phyloP scores from a whole-genome alignment of 805 yeast genomes.

The Candida sonorensis region DNA sequence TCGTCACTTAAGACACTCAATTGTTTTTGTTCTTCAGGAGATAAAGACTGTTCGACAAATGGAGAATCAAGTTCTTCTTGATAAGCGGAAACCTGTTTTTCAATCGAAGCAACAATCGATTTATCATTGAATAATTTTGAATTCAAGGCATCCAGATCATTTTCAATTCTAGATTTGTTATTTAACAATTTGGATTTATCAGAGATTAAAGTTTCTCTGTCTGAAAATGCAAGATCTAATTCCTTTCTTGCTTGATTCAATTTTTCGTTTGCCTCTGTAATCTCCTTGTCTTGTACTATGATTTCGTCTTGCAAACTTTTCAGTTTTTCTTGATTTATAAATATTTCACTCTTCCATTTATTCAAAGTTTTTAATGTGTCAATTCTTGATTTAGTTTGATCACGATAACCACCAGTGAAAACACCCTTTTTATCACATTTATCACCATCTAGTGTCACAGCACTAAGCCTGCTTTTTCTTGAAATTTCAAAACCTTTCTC shows the following conservation, averaged over 20 bases:
- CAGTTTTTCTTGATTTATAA: constrained; percentile 33
- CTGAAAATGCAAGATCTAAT: constrained; percentile 36
- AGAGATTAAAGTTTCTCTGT: constrained; percentile 37
- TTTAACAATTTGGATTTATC: constrained; percentile 35
- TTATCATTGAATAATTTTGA: constrained; percentile 30
- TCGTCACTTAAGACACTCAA: constrained; percentile 30
- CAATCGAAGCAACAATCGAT: constrained; percentile 27
- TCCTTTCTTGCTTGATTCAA: constrained; percentile 29
- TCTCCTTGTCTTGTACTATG: constrained; percentile 39
- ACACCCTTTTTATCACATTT: constrained; percentile 79
- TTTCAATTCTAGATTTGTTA: constrained; percentile 36
- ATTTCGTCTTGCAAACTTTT: constrained; percentile 32
- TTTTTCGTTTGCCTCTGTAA: constrained; percentile 43
- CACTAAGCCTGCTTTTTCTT: constrained; percentile 50
- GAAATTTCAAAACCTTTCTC: constrained; percentile 65
- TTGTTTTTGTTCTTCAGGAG: constrained; percentile 39
- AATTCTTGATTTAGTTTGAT: constrained; percentile 57
- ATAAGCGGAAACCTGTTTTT: constrained; percentile 36
- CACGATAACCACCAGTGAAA: constrained; percentile 82
- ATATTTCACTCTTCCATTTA: constrained; percentile 43
- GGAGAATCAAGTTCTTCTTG: constrained; percentile 43
- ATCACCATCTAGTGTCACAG: constrained; percentile 91
- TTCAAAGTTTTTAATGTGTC: constrained; percentile 59
- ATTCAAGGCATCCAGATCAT: constrained; percentile 32
- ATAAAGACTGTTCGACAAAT: constrained; percentile 44